Evolutionary conservation across 306 rosid genomes (phyloP).

Genomic region (Rosa multiflora): DNA sequence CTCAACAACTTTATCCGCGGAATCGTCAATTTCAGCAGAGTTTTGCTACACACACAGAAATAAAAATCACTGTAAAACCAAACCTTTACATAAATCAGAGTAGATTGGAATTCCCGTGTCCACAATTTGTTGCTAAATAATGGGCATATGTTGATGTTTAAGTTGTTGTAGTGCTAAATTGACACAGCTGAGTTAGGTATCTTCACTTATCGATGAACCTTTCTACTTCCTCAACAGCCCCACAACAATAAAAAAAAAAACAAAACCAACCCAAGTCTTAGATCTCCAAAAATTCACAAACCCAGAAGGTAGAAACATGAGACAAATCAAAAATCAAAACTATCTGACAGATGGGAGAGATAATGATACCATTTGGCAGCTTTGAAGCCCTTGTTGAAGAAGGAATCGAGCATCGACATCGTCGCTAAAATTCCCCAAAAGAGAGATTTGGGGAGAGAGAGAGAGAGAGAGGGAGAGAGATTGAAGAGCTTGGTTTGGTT

Average conservation of each 20-base stretch:
- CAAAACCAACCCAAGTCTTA: slow-evolving; percentile 12
- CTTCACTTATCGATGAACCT: not conserved
- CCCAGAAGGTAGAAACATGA: not conserved
- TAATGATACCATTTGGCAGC: slow-evolving; percentile 73
- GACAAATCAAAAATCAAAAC: not conserved
- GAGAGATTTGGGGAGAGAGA: not conserved
- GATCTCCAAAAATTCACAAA: slow-evolving; percentile 11
- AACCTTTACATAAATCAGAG: not conserved
- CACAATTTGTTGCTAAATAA: too few species aligned
- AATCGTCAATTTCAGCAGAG: slow-evolving; percentile 79
- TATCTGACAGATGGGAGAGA: not conserved
- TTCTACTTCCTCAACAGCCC: slow-evolving; percentile 4
- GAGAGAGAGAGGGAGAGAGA: not conserved
- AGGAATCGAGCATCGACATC: slow-evolving; percentile 76
- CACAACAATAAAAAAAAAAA: not conserved
- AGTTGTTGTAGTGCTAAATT: not conserved
- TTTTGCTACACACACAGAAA: slow-evolving; percentile 54
- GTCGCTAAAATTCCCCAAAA: not conserved
- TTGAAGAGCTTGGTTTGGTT: not conserved
- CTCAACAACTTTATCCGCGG: slow-evolving; percentile 92
- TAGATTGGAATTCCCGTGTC: not conserved
- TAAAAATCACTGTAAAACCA: not conserved
- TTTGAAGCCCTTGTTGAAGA: slow-evolving; percentile 90
- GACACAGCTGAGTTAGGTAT: not conserved
- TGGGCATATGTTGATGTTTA: not conserved